phyloP scores from a whole-genome alignment of 768 basidiomycete species.

The Boletus rubroflammeus region DNA sequence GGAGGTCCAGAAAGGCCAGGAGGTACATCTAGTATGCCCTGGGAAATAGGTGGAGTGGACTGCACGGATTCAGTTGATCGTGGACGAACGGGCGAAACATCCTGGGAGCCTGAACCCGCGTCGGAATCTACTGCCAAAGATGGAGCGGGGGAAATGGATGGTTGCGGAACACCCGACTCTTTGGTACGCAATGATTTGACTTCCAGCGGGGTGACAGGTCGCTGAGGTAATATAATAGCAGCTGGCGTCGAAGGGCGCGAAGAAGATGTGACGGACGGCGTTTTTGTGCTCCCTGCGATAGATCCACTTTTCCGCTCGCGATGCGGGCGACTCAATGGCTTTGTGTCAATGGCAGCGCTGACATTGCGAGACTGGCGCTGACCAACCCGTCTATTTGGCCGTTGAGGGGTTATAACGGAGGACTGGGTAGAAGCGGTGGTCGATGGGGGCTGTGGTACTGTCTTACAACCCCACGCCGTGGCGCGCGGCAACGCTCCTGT shows the following conservation, averaged over 20 bases:
- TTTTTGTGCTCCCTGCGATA: conserved; percentile 34
- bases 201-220: conserved; percentile 45
- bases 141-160: conserved; percentile 41
- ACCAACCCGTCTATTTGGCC: conserved; percentile 42
- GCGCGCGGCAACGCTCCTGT: conserved; percentile 59
- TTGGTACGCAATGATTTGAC: conserved; percentile 38
- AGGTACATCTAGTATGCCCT: conserved; percentile 50
- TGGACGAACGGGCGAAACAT: conserved; percentile 39
- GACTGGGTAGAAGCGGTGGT: conserved; percentile 16
- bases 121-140: conserved; percentile 53
- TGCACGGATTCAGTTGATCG: conserved; percentile 38
- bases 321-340: conserved; percentile 33
- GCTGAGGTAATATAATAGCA: conserved; percentile 32
- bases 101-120: conserved; percentile 41
- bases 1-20: conserved; percentile 63
- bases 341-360: conserved; percentile 35
- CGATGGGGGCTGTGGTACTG: conserved; percentile 18
- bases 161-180: conserved; percentile 39
- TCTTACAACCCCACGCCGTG: conserved; percentile 60
- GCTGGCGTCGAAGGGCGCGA: conserved; percentile 62
- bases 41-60: conserved; percentile 41
- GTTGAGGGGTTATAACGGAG: conserved; percentile 28
- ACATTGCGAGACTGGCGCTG: conserved; percentile 47
- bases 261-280: conserved; percentile 45
- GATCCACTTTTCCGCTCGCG: conserved; percentile 44